Evolutionary conservation across 1,284 basidiomycete species (phyloP), one percentile per base, ranked within the genome.

Genomic region (Leccinum angustisporum): DNA sequence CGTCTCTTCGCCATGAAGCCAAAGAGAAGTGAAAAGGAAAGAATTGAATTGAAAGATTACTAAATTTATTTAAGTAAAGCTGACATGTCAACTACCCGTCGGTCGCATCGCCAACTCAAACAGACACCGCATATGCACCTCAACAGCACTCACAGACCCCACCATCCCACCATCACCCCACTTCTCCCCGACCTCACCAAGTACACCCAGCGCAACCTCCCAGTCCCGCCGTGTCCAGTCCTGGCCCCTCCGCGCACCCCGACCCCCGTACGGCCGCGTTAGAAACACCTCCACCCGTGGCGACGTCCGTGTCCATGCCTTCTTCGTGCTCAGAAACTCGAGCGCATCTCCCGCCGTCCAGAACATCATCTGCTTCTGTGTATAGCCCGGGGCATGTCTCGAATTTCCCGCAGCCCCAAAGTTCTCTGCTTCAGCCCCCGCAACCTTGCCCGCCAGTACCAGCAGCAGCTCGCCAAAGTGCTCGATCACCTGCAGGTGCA

Each of bases 181-280:
- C 34, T 71, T 67, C 4, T 72, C 72, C 4, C 82, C 87, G 33
- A 90, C 74, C 34, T 70, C 69, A 50, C 73, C 74, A 68, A 92
- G 66, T 54, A 76, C 79, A 6, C 69, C 67, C 63, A 88, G 71
- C 33, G 76, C 82, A 30, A 80, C 77, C 62, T 80, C 75, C 89
- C 90, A 92, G 66, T 86, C 87, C 57, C 78, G 76, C 57, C 81
- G 77, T 14, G 86, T 79, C 90, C 90, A 92, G 65, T 91, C 87
- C 68, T 85, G 83, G 5, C 89, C 90, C 30, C 81, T 74, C 46
- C 86, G 79, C 33, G 81, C 81, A 0, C 86, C 86, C 27, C 62
- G 68, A 31, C 72, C 74, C 48, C 76, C 69, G 63, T 82, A 81
- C 57, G 84, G 80, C 59, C 76, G 73, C 56, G 76, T 78, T 59